phyloP scores from a whole-genome alignment of 2,329 filamentous ascomycete species.

The Paecilomyces sp. region DNA sequence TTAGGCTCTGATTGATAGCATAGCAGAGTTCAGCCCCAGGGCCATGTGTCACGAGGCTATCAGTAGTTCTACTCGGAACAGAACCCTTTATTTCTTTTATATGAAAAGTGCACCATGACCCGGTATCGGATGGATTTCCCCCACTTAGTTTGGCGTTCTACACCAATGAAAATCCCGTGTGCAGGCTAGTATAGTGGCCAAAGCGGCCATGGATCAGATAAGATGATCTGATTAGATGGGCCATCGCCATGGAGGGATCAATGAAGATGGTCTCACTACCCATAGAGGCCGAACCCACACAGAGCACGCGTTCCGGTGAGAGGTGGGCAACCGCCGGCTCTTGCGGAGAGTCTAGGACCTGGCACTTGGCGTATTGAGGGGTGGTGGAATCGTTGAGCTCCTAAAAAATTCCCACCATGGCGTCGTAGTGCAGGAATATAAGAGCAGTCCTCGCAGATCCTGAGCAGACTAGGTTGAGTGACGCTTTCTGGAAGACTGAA shows the following conservation, averaged over 20 bases:
- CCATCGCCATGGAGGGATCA: not conserved
- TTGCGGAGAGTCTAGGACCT: not conserved
- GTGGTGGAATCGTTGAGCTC: not conserved
- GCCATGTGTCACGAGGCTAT: not conserved
- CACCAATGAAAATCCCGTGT: not conserved
- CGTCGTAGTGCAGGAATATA: not conserved
- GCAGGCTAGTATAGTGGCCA: not conserved
- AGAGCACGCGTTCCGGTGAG: not conserved
- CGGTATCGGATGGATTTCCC: not conserved
- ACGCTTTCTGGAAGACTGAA: not conserved
- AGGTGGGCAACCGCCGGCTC: not conserved
- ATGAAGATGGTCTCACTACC: not conserved
- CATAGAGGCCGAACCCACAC: not conserved
- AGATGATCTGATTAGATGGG: conserved; percentile 1
- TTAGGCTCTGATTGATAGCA: not conserved
- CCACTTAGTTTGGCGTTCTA: not conserved
- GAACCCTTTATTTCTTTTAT: not conserved
- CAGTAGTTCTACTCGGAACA: not conserved
- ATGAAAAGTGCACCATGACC: not conserved
- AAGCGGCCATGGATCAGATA: not conserved
- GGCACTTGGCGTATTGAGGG: not conserved
- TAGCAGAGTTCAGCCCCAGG: not conserved
- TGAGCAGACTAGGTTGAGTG: not conserved
- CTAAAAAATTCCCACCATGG: not conserved
- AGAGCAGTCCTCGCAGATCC: not conserved